Percentiles rank a stretch among this genome's conserved stretches.
phyloP scores from a whole-genome alignment of 2,329 filamentous ascomycete species.

The Rhytidhysteron rufulum region DNA sequence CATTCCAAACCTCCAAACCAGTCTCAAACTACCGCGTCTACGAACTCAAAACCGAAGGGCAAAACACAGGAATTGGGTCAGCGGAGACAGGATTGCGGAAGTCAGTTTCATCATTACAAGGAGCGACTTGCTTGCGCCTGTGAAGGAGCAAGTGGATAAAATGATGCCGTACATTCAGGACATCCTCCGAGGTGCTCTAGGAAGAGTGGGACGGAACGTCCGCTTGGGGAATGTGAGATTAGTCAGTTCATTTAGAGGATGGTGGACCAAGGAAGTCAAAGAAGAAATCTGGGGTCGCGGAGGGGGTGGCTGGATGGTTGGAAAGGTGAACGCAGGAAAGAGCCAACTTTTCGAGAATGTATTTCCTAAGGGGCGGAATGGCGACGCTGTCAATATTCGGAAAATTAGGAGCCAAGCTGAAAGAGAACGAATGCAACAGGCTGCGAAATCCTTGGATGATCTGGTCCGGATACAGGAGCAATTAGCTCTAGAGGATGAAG shows the following conservation, averaged over 20 bases:
- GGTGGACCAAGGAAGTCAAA: slow-evolving; percentile 88
- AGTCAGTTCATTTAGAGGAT: slow-evolving; percentile 79
- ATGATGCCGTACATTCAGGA: slow-evolving; percentile 82
- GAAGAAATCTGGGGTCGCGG: slow-evolving; percentile 80
- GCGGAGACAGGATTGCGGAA: slow-evolving; percentile 64
- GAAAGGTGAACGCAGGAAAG: slow-evolving; percentile 98
- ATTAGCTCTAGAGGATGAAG: slow-evolving; percentile 29
- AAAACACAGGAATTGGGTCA: slow-evolving; percentile 60
- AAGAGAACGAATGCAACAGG: slow-evolving; percentile 26
- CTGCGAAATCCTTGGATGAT: slow-evolving; percentile 16
- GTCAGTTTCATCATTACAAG: slow-evolving; percentile 90
- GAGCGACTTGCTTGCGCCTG: slow-evolving; percentile 78
- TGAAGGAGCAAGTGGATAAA: slow-evolving; percentile 76
- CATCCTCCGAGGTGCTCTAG: slow-evolving; percentile 73
- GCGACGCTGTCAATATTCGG: slow-evolving; percentile 29
- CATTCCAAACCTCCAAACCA: slow-evolving; percentile 68
- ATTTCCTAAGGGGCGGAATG: slow-evolving; percentile 66
- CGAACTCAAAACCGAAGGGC: slow-evolving; percentile 79
- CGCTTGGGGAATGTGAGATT: slow-evolving; percentile 83
- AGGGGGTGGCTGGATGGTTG: slow-evolving; percentile 90
- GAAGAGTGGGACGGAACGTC: slow-evolving; percentile 62
- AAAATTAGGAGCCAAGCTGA: slow-evolving; percentile 31
- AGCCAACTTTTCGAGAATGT: slow-evolving; percentile 84
- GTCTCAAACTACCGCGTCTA: slow-evolving; percentile 68
- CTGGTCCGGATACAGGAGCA: slow-evolving; percentile 17